A percentile compares a stretch with the other conserved stretches of the same genome.
These are phyloP conservation scores for Colletotrichum aenigma DNA, from an alignment of 2,329 filamentous ascomycete genomes.

Conservation along the genomic window DNA sequence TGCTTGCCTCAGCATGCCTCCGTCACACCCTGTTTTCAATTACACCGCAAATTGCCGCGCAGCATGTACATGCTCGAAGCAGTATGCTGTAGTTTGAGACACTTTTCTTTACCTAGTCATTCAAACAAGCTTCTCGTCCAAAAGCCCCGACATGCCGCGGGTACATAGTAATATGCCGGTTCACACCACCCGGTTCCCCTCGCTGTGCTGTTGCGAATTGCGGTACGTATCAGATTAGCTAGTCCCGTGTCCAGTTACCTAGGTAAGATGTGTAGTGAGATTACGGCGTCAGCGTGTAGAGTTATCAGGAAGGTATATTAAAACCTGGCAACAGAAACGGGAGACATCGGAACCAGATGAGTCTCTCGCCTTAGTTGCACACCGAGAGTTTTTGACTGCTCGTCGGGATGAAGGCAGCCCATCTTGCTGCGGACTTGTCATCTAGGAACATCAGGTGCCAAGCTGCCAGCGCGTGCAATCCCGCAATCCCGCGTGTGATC, in stretches of 20 bases:
- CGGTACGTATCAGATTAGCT: neutral
- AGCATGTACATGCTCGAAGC: neutral
- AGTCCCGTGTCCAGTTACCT: neutral
- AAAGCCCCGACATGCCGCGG: neutral
- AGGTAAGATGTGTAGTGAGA: neutral
- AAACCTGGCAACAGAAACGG: neutral
- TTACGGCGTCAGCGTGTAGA: neutral
- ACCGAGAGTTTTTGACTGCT: neutral
- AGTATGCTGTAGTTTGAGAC: neutral
- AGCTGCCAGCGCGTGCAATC: conserved; percentile 16
- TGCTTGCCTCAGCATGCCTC: neutral
- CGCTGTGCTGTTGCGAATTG: neutral
- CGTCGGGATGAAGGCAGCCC: neutral
- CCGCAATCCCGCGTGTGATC: conserved; percentile 13
- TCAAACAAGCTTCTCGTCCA: neutral
- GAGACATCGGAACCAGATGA: neutral
- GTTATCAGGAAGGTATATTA: neutral
- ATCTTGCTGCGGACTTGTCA: conserved; percentile 3
- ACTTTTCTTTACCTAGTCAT: neutral
- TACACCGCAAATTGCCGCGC: neutral
- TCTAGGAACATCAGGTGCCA: conserved; percentile 12
- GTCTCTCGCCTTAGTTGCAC: neutral
- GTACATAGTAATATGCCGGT: neutral
- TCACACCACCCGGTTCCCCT: neutral
- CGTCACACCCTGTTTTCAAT: neutral